Evolutionary conservation across 257 asterid genomes (phyloP).

Genomic region (Coffea canephora): DNA sequence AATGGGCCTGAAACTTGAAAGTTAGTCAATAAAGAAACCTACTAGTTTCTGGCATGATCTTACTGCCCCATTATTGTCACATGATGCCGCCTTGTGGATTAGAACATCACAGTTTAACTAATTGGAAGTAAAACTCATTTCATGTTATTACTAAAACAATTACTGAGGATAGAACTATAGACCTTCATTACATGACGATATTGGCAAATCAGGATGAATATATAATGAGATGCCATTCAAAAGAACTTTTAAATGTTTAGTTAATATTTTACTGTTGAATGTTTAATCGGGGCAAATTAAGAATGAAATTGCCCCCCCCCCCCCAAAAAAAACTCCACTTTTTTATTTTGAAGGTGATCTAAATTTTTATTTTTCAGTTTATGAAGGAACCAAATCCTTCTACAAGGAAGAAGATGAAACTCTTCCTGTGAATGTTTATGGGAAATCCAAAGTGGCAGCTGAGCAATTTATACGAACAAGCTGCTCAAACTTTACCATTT

Average conservation of each 20-base stretch:
- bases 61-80: neutral
- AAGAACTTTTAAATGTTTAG: too few relatives aligned
- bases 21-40: too few relatives aligned
- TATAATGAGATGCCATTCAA: too few relatives aligned
- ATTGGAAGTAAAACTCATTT: neutral
- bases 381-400: slow-evolving; percentile 86
- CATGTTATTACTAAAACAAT: neutral
- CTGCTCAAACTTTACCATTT: slow-evolving; percentile 66
- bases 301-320: neutral
- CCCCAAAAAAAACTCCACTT: neutral
- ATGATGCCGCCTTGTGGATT: neutral
- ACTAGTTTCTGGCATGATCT: neutral
- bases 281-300: neutral
- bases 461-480: slow-evolving; percentile 59
- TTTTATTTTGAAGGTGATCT: slow-evolving; percentile 16
- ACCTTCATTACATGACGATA: neutral
- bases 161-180: neutral
- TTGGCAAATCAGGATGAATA: too few relatives aligned
- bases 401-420: slow-evolving; percentile 88
- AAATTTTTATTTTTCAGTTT: slow-evolving; percentile 50
- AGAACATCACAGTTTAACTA: neutral
- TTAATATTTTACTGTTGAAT: too few relatives aligned
- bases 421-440: slow-evolving; percentile 85
- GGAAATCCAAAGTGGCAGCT: slow-evolving; percentile 85
- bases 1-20: neutral